These are phyloP conservation scores for Ustilaginoidea virens DNA, from an alignment of 2,329 filamentous ascomycete genomes.

Conservation along the genomic window DNA sequence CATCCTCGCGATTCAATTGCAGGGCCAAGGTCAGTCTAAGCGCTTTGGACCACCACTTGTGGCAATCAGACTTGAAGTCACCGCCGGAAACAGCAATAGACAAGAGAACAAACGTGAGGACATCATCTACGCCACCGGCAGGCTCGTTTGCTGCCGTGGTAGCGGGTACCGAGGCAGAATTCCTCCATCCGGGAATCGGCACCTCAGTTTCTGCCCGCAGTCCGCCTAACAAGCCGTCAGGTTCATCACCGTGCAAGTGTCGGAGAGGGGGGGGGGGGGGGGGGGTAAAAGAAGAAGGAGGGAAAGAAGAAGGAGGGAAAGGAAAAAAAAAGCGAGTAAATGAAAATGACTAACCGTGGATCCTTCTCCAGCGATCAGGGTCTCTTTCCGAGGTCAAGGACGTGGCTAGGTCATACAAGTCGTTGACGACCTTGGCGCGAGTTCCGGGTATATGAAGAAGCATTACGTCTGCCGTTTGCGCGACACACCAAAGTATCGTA, in stretches of 20 bases:
- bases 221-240: slow-evolving; percentile 11
- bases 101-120: slow-evolving; percentile 28
- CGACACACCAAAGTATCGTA: slow-evolving; percentile 31
- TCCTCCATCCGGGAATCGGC: slow-evolving; percentile 11
- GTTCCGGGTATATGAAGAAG: slow-evolving; percentile 25
- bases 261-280: neutral
- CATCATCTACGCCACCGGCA: slow-evolving; percentile 22
- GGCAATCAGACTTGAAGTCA: slow-evolving; percentile 31
- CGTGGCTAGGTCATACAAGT: slow-evolving; percentile 20
- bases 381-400: slow-evolving; percentile 19
- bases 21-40: slow-evolving; percentile 21
- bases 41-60: slow-evolving; percentile 31
- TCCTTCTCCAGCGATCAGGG: slow-evolving; percentile 21
- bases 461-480: slow-evolving; percentile 29
- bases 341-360: slow-evolving; percentile 12
- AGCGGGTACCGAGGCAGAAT: slow-evolving; percentile 11
- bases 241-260: neutral
- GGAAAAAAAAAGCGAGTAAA: neutral
- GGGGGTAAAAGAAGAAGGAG: neutral
- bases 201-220: slow-evolving; percentile 17
- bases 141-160: slow-evolving; percentile 19
- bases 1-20: slow-evolving; percentile 23
- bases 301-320: neutral
- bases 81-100: slow-evolving; percentile 29
- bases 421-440: slow-evolving; percentile 22